These are phyloP conservation scores for Rhynchospora tenuis DNA, from an alignment of 176 grass and related monocot species.

Conservation along the genomic window DNA sequence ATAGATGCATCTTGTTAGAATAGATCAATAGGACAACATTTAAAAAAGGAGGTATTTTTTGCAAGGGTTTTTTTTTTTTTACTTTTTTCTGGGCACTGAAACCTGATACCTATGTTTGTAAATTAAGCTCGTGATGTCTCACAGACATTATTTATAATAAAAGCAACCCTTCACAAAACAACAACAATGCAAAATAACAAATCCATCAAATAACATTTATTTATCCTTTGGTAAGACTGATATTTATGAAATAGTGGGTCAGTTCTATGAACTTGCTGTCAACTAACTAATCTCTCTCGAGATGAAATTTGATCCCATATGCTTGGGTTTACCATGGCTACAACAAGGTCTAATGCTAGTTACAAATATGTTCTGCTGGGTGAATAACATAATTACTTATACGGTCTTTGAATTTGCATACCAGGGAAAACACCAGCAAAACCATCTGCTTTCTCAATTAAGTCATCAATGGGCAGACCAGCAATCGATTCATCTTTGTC, in stretches of 20 bases:
- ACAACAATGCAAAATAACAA: neutral
- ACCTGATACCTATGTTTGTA: neutral
- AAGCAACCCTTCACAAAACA: neutral
- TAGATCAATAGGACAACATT: neutral
- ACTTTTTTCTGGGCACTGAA: neutral
- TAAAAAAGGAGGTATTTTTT: neutral
- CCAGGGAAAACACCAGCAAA: slow-evolving; percentile 96
- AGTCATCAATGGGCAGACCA: slow-evolving; percentile 73
- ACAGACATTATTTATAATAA: neutral
- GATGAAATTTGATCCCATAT: neutral
- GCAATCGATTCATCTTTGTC: slow-evolving; percentile 64
- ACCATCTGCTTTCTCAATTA: slow-evolving; percentile 91
- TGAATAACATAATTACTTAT: too few species aligned
- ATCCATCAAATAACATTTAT: neutral
- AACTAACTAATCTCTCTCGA: neutral
- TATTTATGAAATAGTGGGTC: neutral
- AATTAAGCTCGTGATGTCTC: neutral
- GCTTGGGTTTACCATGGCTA: neutral
- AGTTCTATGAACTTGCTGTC: neutral
- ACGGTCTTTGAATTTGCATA: slow-evolving; percentile 26
- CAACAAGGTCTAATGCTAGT: neutral
- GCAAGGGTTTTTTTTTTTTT: neutral
- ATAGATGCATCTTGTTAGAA: neutral
- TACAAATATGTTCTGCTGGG: neutral
- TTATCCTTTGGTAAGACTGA: neutral